These are phyloP conservation scores for Erigeron canadensis DNA, from an alignment of 129 eudicot genomes.

Conservation along the genomic window DNA sequence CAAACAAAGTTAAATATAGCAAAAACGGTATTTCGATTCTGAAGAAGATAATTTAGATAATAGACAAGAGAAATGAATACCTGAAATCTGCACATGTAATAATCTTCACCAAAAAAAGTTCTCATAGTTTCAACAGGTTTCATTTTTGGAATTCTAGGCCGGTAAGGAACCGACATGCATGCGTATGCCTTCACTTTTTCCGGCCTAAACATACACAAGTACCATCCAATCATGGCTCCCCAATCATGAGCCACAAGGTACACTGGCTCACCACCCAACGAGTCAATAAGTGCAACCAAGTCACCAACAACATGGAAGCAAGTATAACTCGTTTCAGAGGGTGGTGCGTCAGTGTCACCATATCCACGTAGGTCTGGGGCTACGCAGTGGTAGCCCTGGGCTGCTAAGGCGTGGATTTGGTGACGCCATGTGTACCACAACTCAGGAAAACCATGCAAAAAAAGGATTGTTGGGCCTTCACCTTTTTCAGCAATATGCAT, in stretches of 20 bases:
- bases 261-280: slow-evolving; percentile 50
- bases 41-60: not conserved
- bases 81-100: slow-evolving; percentile 96
- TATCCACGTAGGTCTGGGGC: slow-evolving; percentile 95
- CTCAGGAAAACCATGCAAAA: slow-evolving; percentile 94
- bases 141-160: slow-evolving; percentile 64
- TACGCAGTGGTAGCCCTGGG: slow-evolving; percentile 66
- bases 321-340: slow-evolving; percentile 38
- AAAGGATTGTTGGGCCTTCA: slow-evolving; percentile 54
- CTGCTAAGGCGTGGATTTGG: slow-evolving; percentile 63
- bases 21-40: not conserved
- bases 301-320: slow-evolving; percentile 72
- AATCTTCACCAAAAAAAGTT: slow-evolving; percentile 72
- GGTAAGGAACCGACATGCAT: slow-evolving; percentile 57
- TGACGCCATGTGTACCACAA: slow-evolving; percentile 91
- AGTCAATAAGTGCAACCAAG: slow-evolving; percentile 61
- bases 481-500: slow-evolving; percentile 92
- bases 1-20: not conserved
- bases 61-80: slow-evolving; percentile 21
- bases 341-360: slow-evolving; percentile 80
- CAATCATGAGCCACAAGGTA: slow-evolving; percentile 82
- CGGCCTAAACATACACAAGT: slow-evolving; percentile 73
- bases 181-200: slow-evolving; percentile 70
- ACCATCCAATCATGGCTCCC: slow-evolving; percentile 90
- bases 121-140: slow-evolving; percentile 59